Evolutionary conservation across 1,284 basidiomycete genomes (phyloP), one percentile per base, ranked within the genome.

Genomic region (Trametes versicolor): DNA sequence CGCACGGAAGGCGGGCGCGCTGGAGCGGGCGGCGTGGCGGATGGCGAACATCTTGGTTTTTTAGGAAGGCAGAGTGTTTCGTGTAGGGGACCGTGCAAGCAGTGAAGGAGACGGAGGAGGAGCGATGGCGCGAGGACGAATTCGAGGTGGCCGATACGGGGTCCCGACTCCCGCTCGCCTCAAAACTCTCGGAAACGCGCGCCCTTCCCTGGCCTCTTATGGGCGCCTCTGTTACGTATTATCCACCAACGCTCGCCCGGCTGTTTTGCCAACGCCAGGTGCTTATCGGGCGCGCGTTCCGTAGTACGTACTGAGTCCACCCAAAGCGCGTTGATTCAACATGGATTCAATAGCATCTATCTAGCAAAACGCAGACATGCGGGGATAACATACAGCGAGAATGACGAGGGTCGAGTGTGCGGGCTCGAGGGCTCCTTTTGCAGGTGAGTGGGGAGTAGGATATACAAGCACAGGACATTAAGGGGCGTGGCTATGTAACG

Each of bases 21-120:
- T 68, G 39, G 77, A 62, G 52, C 72, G 75, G 47, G 76, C 74
- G 17, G 71, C 71, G 54, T 74, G 74, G 51, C 77, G 76, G 49
- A 78, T 39, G 51, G 71, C 67, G 63, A 75, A 67, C 72, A 75
- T 77, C 34, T 56, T 62, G 43, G 43, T 8, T 23, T 21, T 15
- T 41, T 32, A 32, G 29, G 3, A 32, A 6, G 37, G 21, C 12
- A 36, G 52, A 36, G 12, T 29, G 45, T 15, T 54, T 52, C 17
- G 29, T 37, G 27, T 21, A 32, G n/a, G 34, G 25, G 8, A 52
- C 54, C 34, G 47, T 55, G 32, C 37, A 37, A 50, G 47, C 51
- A 55, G 39, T 36, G 47, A 37, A 48, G 41, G 45, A 27, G 45
- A 58, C 29, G 54, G 59, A 39, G 32, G 32, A 49, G n/a, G n/a